These are phyloP conservation scores for Chlamydomonas sp. DNA, from an alignment of 139 green algal species.

Conservation along the genomic window DNA sequence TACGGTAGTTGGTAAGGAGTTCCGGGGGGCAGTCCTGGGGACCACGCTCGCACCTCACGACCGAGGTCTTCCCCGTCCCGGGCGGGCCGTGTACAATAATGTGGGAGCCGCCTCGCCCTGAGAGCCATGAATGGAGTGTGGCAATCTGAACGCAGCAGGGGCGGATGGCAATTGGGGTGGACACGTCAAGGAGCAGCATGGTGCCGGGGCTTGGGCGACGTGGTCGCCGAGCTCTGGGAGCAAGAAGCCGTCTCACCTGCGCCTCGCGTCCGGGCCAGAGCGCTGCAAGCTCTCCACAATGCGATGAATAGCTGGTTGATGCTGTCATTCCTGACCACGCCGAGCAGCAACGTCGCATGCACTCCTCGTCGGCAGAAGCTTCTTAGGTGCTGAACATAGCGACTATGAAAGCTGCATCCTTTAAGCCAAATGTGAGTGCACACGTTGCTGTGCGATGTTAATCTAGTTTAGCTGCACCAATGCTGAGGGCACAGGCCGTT, in stretches of 20 bases:
- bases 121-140: conserved; percentile 8
- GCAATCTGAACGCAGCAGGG: background rate
- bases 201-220: background rate
- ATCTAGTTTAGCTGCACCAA: too few relatives aligned
- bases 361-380: too few relatives aligned
- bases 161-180: background rate
- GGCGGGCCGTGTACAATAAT: conserved; percentile 20
- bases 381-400: too few relatives aligned
- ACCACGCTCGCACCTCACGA: conserved; percentile 3
- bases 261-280: conserved; percentile 15
- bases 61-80: conserved; percentile 14
- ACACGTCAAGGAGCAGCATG: background rate
- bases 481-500: too few relatives aligned
- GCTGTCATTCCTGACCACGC: too few relatives aligned
- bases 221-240: too few relatives aligned
- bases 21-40: background rate
- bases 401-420: too few relatives aligned
- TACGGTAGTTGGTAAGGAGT: background rate
- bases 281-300: too few relatives aligned
- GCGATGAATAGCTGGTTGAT: too few relatives aligned
- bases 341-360: too few relatives aligned
- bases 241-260: background rate
- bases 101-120: background rate
- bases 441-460: too few relatives aligned
- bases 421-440: too few relatives aligned